Evolutionary conservation across 257 asterid species (phyloP).

Genomic region (Craterostigma plantagineum): DNA sequence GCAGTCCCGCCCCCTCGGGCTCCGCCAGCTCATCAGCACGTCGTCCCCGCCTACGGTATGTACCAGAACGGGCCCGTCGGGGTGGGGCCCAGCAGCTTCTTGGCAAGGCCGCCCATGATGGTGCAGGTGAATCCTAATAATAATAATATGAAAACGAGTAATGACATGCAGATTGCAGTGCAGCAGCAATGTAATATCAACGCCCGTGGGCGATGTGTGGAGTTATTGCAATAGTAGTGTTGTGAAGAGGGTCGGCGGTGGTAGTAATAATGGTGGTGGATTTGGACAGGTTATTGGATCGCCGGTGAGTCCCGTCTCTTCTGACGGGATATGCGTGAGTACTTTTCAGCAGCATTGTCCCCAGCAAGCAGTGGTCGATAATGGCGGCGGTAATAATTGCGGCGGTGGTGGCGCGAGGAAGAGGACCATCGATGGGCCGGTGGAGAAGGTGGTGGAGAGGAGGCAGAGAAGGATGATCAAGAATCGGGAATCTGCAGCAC

Average conservation of each 20-base stretch:
- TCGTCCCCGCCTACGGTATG: slow-evolving; percentile 23
- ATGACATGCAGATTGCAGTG: too few species aligned
- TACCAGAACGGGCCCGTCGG: slow-evolving; percentile 17
- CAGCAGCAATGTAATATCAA: too few species aligned
- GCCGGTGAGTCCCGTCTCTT: slow-evolving; percentile 49
- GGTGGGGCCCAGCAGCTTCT: slow-evolving; percentile 13
- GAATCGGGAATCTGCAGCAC: slow-evolving; percentile 75
- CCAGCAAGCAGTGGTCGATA: too few species aligned
- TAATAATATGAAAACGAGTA: too few species aligned
- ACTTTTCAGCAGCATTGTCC: slow-evolving; percentile 23
- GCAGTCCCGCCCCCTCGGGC: slow-evolving; percentile 14
- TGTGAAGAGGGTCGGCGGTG: slow-evolving; percentile 24
- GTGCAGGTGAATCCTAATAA: too few species aligned
- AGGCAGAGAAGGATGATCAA: slow-evolving; percentile 72
- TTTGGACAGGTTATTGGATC: slow-evolving; percentile 38
- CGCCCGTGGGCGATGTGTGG: slow-evolving; percentile 18
- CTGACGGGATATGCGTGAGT: slow-evolving; percentile 31
- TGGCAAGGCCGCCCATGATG: slow-evolving; percentile 15
- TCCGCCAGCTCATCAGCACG: slow-evolving; percentile 34
- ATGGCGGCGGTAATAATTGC: slow-evolving; percentile 27
- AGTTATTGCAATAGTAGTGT: slow-evolving; percentile 8
- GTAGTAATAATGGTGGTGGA: slow-evolving; percentile 21
- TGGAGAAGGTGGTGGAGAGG: slow-evolving; percentile 70
- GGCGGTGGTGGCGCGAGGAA: slow-evolving; percentile 37
- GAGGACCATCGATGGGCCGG: slow-evolving; percentile 42